A percentile compares a stretch with the other conserved stretches of the same genome.
Conservation (phyloP, 2,329 filamentous ascomycete genomes). For the Colletotrichum abscissum region DNA sequence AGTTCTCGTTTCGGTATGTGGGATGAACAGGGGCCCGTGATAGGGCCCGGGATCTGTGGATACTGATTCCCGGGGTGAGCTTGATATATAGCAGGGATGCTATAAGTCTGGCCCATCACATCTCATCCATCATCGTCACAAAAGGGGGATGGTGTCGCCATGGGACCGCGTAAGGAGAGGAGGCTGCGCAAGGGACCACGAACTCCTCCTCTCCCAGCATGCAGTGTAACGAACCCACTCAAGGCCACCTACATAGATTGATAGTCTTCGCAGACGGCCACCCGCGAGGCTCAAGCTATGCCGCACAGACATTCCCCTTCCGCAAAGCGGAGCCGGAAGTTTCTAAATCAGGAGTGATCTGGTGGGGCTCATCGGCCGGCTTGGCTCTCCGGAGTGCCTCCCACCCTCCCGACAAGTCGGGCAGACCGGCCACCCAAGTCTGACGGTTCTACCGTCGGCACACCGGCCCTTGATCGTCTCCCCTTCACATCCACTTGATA, state of each 20-base stretch:
- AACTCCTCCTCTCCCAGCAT: neutral
- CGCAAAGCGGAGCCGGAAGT: neutral
- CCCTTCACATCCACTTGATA: neutral
- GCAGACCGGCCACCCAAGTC: conserved; percentile 6
- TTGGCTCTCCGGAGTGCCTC: conserved; percentile 1
- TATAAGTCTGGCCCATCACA: conserved; percentile 1
- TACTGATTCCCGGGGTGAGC: neutral
- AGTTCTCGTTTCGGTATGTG: conserved; percentile 22
- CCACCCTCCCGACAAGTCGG: conserved; percentile 8
- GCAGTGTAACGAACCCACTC: neutral
- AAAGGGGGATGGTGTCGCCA: neutral
- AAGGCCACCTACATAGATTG: no score
- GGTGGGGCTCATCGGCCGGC: neutral
- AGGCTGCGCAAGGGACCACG: conserved; percentile 12
- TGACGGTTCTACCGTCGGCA: neutral
- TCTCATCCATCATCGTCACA: neutral
- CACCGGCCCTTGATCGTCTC: neutral
- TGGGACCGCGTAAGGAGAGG: conserved; percentile 15
- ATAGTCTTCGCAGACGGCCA: neutral
- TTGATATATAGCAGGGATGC: conserved; percentile 2
- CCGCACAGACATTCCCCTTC: conserved; percentile 2
- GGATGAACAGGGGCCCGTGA: conserved; percentile 3
- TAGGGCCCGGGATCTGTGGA: conserved; percentile 6
- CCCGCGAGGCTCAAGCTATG: neutral
- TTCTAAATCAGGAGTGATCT: conserved; percentile 6